phyloP scores from a whole-genome alignment of 1,139 yeast species.

The Protomyces macrosporus region DNA sequence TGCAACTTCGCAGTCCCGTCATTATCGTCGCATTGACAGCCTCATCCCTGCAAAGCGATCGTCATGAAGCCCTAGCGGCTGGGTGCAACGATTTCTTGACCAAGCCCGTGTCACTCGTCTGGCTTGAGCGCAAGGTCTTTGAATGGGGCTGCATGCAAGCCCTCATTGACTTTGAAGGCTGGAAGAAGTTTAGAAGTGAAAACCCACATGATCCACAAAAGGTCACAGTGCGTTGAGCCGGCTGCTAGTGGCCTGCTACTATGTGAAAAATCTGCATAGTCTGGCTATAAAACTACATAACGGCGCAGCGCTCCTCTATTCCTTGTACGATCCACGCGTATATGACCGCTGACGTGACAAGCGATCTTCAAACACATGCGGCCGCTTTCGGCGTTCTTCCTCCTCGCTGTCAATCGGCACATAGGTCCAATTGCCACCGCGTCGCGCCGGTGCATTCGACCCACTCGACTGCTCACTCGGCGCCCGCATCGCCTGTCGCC shows the following conservation, averaged over 20 bases:
- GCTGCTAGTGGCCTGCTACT: no score
- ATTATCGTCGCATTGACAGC: slow-evolving; percentile 96
- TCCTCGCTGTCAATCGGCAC: not conserved
- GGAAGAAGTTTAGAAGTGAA: slow-evolving; percentile 57
- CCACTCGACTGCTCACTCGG: not conserved
- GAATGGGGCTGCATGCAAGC: slow-evolving; percentile 87
- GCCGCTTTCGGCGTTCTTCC: not conserved
- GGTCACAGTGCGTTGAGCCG: no score
- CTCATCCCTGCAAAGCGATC: slow-evolving; percentile 77
- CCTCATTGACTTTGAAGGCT: slow-evolving; percentile 88
- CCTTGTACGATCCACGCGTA: not conserved
- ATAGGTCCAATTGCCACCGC: not conserved
- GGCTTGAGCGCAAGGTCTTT: slow-evolving; percentile 89
- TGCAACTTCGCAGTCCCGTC: slow-evolving; percentile 77
- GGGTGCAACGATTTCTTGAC: slow-evolving; percentile 96
- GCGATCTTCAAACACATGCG: not conserved
- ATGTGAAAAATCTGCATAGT: no score
- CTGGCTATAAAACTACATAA: no score
- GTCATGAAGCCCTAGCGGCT: slow-evolving; percentile 86
- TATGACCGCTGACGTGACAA: not conserved
- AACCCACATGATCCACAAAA: no score
- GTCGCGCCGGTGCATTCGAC: not conserved
- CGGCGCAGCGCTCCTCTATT: not conserved
- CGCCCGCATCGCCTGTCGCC: not conserved
- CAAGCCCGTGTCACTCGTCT: slow-evolving; percentile 90